These are phyloP conservation scores for Dendryphion nanum DNA, from an alignment of 2,329 filamentous ascomycete species.

Conservation along the genomic window DNA sequence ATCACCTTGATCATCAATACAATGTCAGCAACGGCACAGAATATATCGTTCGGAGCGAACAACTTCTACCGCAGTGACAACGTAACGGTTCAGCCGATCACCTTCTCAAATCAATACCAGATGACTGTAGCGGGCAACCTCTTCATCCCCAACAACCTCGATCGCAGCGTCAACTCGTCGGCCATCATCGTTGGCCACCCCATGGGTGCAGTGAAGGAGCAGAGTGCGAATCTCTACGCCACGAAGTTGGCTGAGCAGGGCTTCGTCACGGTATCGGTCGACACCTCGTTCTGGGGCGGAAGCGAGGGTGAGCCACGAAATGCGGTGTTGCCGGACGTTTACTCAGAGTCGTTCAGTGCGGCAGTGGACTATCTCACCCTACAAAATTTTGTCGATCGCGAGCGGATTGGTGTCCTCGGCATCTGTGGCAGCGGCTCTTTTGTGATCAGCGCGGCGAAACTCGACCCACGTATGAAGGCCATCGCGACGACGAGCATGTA, in stretches of 20 bases:
- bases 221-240: conserved; percentile 32
- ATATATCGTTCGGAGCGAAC: conserved; percentile 12
- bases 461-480: conserved; percentile 24
- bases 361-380: conserved; percentile 30
- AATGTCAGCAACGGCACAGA: conserved; percentile 8
- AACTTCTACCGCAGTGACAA: conserved; percentile 14
- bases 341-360: conserved; percentile 29
- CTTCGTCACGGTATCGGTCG: conserved; percentile 24
- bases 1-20: background rate
- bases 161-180: conserved; percentile 1
- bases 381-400: conserved; percentile 21
- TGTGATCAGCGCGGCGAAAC: conserved; percentile 38
- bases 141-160: conserved; percentile 8
- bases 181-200: conserved; percentile 30
- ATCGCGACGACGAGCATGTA: conserved; percentile 22
- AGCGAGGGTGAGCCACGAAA: conserved; percentile 27
- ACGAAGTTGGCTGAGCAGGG: conserved; percentile 26
- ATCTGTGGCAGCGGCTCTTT: conserved; percentile 33
- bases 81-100: conserved; percentile 10
- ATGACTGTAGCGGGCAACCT: conserved; percentile 12
- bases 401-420: conserved; percentile 30
- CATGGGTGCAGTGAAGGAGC: conserved; percentile 31
- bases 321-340: conserved; percentile 22
- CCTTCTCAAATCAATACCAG: conserved; percentile 8
- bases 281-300: conserved; percentile 23